Evolutionary conservation across 257 asterid species (phyloP).

Genomic region (Ajuga chamaepitys): DNA sequence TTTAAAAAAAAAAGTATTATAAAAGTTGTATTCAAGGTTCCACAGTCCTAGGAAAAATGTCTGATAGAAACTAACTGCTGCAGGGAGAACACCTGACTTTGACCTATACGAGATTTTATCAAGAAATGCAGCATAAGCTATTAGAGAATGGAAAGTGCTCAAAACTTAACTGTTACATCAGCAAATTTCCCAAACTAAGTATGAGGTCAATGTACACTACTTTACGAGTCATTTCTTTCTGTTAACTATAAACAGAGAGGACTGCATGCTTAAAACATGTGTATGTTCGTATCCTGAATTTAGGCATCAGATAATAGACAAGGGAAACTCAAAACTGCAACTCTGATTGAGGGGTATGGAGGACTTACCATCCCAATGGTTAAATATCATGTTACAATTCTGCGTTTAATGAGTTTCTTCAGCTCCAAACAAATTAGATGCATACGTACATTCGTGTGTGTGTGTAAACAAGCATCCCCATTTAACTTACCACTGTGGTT

Average conservation of each 20-base stretch:
- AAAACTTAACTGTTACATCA: background rate
- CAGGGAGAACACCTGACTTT: background rate
- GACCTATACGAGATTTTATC: background rate
- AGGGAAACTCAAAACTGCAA: too few relatives aligned
- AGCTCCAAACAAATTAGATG: background rate
- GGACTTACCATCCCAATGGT: background rate
- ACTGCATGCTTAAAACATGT: background rate
- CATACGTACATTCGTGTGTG: too few relatives aligned
- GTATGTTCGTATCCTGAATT: background rate
- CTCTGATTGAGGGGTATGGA: background rate
- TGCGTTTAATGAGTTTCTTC: background rate
- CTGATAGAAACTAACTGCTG: too few relatives aligned
- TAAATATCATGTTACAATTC: too few relatives aligned
- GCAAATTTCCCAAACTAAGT: too few relatives aligned
- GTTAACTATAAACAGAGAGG: background rate
- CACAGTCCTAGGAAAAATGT: too few relatives aligned
- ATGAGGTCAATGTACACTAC: too few relatives aligned
- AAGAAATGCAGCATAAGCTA: background rate
- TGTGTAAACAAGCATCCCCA: background rate
- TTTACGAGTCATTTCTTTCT: background rate
- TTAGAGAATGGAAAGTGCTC: background rate
- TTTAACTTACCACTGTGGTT: conserved; percentile 58
- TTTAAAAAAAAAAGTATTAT: too few relatives aligned
- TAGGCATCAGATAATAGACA: background rate
- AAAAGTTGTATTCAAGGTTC: too few relatives aligned